Evolutionary conservation across 1,139 yeast genomes (phyloP).

Genomic region (Oligophagozyma castellii): DNA sequence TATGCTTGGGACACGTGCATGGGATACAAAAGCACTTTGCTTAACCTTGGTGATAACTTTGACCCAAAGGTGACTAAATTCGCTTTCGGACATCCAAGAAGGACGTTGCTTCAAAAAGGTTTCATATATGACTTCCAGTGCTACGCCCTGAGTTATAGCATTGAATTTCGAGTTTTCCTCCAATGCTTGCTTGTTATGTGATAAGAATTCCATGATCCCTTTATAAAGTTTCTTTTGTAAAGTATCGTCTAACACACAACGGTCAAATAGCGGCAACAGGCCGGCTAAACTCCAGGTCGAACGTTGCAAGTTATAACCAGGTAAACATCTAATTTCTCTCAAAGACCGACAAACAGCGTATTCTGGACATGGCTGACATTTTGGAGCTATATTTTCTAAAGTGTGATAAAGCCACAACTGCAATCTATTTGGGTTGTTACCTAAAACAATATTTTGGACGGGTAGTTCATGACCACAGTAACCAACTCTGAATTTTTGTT

Average conservation of each 20-base stretch:
- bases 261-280: constrained; percentile 1
- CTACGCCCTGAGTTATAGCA: no score
- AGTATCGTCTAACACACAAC: no score
- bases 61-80: constrained; percentile 31
- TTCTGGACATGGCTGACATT: constrained; percentile 61
- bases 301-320: constrained; percentile 33
- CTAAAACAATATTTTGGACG: constrained; percentile 2
- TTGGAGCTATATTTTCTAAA: constrained; percentile 30
- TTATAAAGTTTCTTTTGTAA: no score
- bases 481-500: constrained; percentile 43
- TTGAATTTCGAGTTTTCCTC: no score
- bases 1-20: not conserved
- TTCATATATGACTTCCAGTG: no score
- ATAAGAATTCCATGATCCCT: no score
- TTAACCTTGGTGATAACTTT: not conserved
- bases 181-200: no score
- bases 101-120: constrained; percentile 36
- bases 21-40: not conserved
- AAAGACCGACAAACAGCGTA: constrained; percentile 56
- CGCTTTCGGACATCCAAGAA: constrained; percentile 42
- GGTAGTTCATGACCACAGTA: constrained; percentile 41
- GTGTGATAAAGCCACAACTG: not conserved
- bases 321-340: constrained; percentile 45
- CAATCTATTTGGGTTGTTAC: not conserved
- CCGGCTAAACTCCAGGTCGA: constrained; percentile 33